Percentiles rank a stretch among this genome's conserved stretches.
These are phyloP conservation scores for Pulveroboletus ravenelii DNA, from an alignment of 768 basidiomycete genomes.

Conservation along the genomic window DNA sequence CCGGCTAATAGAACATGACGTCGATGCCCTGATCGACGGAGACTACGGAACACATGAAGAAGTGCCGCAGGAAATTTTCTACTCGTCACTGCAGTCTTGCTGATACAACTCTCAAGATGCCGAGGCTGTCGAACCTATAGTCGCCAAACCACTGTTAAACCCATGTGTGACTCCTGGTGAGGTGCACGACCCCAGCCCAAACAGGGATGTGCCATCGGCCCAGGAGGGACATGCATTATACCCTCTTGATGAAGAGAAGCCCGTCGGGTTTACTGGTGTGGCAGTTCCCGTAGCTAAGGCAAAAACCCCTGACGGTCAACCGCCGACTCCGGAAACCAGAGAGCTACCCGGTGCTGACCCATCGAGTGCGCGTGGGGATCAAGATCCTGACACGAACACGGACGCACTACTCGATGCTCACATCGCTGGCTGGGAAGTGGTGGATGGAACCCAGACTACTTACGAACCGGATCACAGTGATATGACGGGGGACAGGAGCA, in stretches of 20 bases:
- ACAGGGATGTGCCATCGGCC: conserved; percentile 32
- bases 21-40: conserved; percentile 80
- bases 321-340: conserved; percentile 31
- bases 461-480: conserved; percentile 43
- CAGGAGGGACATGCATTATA: conserved; percentile 50
- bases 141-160: conserved; percentile 33
- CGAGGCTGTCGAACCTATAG: conserved; percentile 36
- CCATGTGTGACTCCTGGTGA: conserved; percentile 21
- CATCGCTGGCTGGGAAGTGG: conserved; percentile 41
- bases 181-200: neutral
- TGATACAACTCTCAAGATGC: conserved; percentile 34
- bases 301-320: conserved; percentile 48
- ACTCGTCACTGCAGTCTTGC: neutral
- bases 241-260: conserved; percentile 46
- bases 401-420: conserved; percentile 28
- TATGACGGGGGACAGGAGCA: conserved; percentile 44
- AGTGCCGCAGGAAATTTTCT: conserved; percentile 38
- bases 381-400: neutral
- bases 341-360: conserved; percentile 28
- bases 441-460: conserved; percentile 39
- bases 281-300: conserved; percentile 70
- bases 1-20: conserved; percentile 95
- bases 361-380: conserved; percentile 16
- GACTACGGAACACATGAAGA: conserved; percentile 57
- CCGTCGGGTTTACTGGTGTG: conserved; percentile 55